Evolutionary conservation across 495 filamentous ascomycete genomes (phyloP).

Genomic region (Neurospora pannonica): DNA sequence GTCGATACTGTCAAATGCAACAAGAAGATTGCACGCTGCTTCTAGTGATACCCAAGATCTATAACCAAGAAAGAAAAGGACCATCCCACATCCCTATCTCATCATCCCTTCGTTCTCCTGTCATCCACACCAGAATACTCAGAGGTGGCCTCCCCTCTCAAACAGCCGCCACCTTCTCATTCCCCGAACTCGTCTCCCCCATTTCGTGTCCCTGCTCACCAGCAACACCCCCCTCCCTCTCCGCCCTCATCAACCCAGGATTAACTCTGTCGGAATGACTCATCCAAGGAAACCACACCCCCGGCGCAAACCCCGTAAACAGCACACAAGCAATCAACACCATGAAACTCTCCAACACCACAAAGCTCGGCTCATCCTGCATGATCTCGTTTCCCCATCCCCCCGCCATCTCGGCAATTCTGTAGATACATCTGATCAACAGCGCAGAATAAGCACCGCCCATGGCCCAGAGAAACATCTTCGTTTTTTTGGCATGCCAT

Average conservation of each 20-base stretch:
- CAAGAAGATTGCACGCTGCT: too few relatives aligned
- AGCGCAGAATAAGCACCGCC: slow-evolving; percentile 48
- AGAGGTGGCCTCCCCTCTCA: not conserved
- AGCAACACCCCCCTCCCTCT: not conserved
- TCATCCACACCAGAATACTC: not conserved
- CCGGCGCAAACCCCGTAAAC: slow-evolving; percentile 28
- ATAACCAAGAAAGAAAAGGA: not conserved
- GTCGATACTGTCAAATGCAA: too few relatives aligned
- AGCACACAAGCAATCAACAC: slow-evolving; percentile 27
- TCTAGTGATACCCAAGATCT: not conserved
- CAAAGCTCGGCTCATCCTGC: slow-evolving; percentile 55
- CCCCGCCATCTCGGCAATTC: slow-evolving; percentile 58
- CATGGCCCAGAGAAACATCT: slow-evolving; percentile 42
- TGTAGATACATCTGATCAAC: slow-evolving; percentile 59
- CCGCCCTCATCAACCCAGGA: not conserved
- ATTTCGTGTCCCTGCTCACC: not conserved
- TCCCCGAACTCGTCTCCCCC: not conserved
- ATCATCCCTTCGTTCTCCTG: not conserved
- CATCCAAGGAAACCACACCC: slow-evolving; percentile 34
- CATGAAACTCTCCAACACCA: slow-evolving; percentile 48
- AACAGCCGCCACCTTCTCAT: not conserved
- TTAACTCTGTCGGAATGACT: slow-evolving; percentile 7
- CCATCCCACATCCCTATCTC: not conserved
- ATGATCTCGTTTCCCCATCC: slow-evolving; percentile 60
- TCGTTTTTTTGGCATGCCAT: slow-evolving; percentile 35